Evolutionary conservation across 2,329 filamentous ascomycete genomes (phyloP), one percentile per base, ranked within the genome.

Genomic region (Botrytis deweyae): DNA sequence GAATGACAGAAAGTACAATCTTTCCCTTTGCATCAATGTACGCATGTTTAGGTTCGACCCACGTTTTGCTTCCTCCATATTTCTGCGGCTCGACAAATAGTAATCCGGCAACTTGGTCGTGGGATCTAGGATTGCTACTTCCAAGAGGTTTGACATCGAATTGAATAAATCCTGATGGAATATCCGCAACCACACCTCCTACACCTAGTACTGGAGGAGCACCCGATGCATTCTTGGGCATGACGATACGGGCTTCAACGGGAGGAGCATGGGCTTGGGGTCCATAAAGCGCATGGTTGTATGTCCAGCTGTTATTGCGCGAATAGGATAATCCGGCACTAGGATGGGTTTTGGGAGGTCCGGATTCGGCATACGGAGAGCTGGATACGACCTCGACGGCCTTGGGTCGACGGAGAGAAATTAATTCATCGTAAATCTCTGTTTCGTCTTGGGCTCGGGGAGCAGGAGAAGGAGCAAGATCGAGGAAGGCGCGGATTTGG

Each of bases 241-340:
- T 82, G 72, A 92, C 80, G 33, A 91, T 85, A 75, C 90, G 88
- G 7, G 88, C 87, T 74, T 87, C 81, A 4, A 91, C 84, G 0
- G 89, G 89, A 7, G 85, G 79, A 38, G 83, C 83, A 42, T 82
- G 78, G 3, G 81, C 81, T 78, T 90, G 89, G 16, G 90, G 90
- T 6, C 90, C 90, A 77, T 87, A 87, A 44, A 86, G 80, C 3
- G 89, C 88, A 79, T 91, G 88, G 78, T 91, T 91, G 77, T 85
- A 83, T 63, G 89, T 82, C 78, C 87, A 83, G 36, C 87, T 83
- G 72, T 85, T 84, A 20, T 87, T 87, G 67, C 88, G 86, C 4
- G 88, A 82, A 79, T 92, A 91, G 22, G 87, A 87, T 8, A 92
- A 83, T 76, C 90, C 90, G 7, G 88, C 90, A 6, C 88, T 90